Evolutionary conservation across 306 rosid genomes (phyloP), one percentile per base, ranked within the genome.

Genomic region (Erythrophleum fordii): DNA sequence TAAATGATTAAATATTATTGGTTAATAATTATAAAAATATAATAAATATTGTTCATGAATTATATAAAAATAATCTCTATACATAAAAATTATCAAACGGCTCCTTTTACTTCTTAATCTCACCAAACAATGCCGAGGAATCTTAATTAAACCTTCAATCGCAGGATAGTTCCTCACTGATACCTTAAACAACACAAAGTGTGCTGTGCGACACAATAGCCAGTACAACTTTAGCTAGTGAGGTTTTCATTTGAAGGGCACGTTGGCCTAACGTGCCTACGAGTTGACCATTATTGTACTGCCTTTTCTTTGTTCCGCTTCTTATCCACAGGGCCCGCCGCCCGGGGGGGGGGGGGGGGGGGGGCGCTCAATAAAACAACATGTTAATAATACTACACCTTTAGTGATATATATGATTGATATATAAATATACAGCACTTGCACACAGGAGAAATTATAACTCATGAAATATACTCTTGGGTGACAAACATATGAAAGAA

Each of bases 211-310:
- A 31, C 44, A 34, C 5, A 68, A 39, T 25, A 42, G 76, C 77
- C 77, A 37, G 37, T 52, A 72, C 65, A 52, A 3, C 53, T 37
- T 53, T 2, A 25, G 53, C 11, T 42, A 68, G 23, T 23, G 1
- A 59, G 52, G 46, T 66, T 55, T 55, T 39, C 51, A 51, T 28
- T 49, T 72, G 35, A 45, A 60, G 65, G 72, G 55, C 77, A 78
- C 16, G 12, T 68, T 67, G 76, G 53, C 56, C 71, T 66, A 39
- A 37, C 5, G 48, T 51, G 61, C 64, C 64, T 11, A 35, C 53
- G 45, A 39, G 83, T 83, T 79, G 86, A 83, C 86, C 77, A 68
- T 46, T 46, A 26, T 59, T 22, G 59, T 69, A 69, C 72, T 18
- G 23, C 48, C 25, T 73, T 81, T 82, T 69, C 65, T 45, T 68